A percentile compares a stretch with the other conserved stretches of the same genome.
Evolutionary conservation across 2,329 filamentous ascomycete species (phyloP).

Genomic region (Chaetomiaceae sp.): DNA sequence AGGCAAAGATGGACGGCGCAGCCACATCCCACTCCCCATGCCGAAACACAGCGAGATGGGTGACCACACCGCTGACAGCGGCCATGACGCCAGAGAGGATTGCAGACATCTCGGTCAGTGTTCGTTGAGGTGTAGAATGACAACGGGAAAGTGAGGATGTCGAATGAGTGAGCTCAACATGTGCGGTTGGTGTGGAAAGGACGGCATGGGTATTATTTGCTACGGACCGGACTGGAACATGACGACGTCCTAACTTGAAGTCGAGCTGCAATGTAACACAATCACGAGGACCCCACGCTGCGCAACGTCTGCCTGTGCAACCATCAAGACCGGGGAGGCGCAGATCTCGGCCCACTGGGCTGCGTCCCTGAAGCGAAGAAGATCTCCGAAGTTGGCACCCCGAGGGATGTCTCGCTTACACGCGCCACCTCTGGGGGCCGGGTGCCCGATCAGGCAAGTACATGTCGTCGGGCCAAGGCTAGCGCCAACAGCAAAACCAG

Average conservation of each 20-base stretch:
- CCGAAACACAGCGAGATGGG: constrained; percentile 16
- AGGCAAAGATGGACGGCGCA: constrained; percentile 17
- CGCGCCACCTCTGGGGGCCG: not conserved
- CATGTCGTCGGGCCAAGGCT: not conserved
- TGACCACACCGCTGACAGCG: constrained; percentile 7
- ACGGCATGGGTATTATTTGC: too few species aligned
- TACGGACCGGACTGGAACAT: too few species aligned
- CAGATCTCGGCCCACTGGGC: not conserved
- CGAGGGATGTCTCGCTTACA: not conserved
- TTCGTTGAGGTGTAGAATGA: not conserved
- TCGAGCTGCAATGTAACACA: too few species aligned
- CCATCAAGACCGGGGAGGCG: too few species aligned
- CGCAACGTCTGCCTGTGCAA: too few species aligned
- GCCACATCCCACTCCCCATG: constrained; percentile 18
- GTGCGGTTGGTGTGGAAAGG: too few species aligned
- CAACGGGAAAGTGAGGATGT: too few species aligned
- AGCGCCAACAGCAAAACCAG: not conserved
- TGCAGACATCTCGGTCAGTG: not conserved
- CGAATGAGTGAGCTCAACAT: too few species aligned
- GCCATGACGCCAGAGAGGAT: not conserved
- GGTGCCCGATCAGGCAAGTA: not conserved
- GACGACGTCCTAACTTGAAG: too few species aligned
- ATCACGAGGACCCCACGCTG: too few species aligned
- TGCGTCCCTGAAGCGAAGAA: not conserved
- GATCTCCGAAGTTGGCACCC: not conserved